Evolutionary conservation across 2,329 filamentous ascomycete genomes (phyloP), one percentile per base, ranked within the genome.

Genomic region (Zymoseptoria tritici): DNA sequence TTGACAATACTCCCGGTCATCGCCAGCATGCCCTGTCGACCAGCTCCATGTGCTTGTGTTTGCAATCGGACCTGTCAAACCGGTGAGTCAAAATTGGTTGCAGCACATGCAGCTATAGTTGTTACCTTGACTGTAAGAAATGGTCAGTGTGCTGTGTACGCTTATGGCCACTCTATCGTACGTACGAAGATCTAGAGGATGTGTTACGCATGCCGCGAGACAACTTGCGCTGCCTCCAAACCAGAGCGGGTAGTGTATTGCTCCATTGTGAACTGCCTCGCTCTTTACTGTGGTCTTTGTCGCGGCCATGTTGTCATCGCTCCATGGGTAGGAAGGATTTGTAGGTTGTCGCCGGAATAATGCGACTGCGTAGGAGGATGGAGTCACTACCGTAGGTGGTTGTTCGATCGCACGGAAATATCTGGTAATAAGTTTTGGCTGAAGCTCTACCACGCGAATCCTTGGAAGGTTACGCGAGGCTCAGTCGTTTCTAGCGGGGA

Each of bases 161-260:
- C n/a, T 20, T 31, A 21, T 49, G 20, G 2, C 36, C 49, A 42
- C 22, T 9, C 46, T 51, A 13, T 29, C 4, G 56, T 57, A 79
- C 87, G 75, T 82, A 95, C 91, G 85, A 65, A 97, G 81, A 83
- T 97, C 92, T 72, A 97, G 80, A 55, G 93, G 93, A 81, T 97
- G 93, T 29, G 93, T 97, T 54, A 96, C 89, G 67, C 86, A 87
- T 52, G 93, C 92, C 46, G 93, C 93, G 80, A 94, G 87, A 73
- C 90, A 95, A 72, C 90, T 94, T 55, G 93, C 91, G 73, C 90
- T 96, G 58, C 94, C 94, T 64, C 94, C 94, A 75, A 99, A 97
- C 94, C 93, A 97, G 66, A 81, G 76, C 11, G 79, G 79, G 69
- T 81, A 81, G 61, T 76, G 73, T 64, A 80, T 73, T 29, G 55